A percentile compares a stretch with the other conserved stretches of the same genome.
Conservation (phyloP, 202 grass and related monocot genomes). For the Saccharum hybrid region DNA sequence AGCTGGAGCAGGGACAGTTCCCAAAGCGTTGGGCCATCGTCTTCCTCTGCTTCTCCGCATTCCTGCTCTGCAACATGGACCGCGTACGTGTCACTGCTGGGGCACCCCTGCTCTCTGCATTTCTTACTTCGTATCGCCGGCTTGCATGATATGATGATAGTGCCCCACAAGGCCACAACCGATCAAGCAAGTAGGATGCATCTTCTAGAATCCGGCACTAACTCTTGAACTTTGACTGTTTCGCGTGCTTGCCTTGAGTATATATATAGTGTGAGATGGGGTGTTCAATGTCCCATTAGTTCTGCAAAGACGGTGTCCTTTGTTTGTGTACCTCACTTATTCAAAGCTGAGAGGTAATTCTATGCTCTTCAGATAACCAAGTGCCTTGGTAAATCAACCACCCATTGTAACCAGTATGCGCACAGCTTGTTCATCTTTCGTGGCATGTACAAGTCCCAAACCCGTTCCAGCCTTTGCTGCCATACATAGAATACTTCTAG, state of each 20-base stretch:
- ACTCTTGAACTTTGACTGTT: neutral
- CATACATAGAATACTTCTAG: neutral
- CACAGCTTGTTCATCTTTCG: neutral
- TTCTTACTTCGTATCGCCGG: neutral
- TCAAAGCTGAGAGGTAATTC: neutral
- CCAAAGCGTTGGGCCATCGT: slow-evolving; percentile 92
- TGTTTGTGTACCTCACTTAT: neutral
- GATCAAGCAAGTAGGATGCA: neutral
- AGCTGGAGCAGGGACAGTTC: slow-evolving; percentile 43
- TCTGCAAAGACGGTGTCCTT: neutral
- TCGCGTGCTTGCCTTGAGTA: no score
- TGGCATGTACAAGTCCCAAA: neutral
- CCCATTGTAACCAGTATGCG: neutral
- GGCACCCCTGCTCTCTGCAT: neutral
- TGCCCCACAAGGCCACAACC: neutral
- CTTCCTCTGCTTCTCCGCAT: slow-evolving; percentile 94
- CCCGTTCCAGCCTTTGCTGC: neutral
- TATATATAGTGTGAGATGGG: no score
- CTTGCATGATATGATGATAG: neutral
- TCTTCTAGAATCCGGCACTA: neutral
- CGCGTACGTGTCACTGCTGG: slow-evolving; percentile 52
- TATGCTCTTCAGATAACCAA: neutral
- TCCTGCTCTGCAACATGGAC: slow-evolving; percentile 98
- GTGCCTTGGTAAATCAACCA: neutral
- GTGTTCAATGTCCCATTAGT: no score